These are phyloP conservation scores for Thalassiosira oceanica DNA, from an alignment of 352 stramenopile species.

Conservation along the genomic window DNA sequence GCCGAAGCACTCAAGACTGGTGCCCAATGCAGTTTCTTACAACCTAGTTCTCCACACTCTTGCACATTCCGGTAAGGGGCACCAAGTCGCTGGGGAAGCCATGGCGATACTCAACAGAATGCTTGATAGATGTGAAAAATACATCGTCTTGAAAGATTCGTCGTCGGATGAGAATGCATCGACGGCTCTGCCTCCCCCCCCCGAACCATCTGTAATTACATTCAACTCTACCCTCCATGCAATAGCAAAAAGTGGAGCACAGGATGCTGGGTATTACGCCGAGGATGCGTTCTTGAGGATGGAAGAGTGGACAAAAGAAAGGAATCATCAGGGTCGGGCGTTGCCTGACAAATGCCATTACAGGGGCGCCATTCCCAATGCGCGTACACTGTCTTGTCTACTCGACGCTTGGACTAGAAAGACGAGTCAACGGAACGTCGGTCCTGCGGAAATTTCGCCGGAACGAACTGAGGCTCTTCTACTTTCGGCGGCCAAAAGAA, in stretches of 20 bases:
- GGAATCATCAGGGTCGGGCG: not conserved
- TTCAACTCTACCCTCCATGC: slow-evolving; percentile 43
- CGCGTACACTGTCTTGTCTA: slow-evolving; percentile 30
- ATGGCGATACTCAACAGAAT: slow-evolving; percentile 30
- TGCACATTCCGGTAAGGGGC: slow-evolving; percentile 25
- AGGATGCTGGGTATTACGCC: slow-evolving; percentile 22
- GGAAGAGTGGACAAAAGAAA: slow-evolving; percentile 26
- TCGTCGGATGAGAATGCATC: not conserved
- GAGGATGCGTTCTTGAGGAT: slow-evolving; percentile 28
- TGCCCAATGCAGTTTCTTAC: slow-evolving; percentile 43
- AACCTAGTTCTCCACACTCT: slow-evolving; percentile 36
- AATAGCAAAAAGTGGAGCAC: slow-evolving; percentile 32
- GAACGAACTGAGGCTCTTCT: slow-evolving; percentile 34
- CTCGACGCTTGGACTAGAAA: slow-evolving; percentile 34
- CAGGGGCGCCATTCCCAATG: slow-evolving; percentile 24
- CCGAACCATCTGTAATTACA: slow-evolving; percentile 38
- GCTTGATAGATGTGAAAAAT: slow-evolving; percentile 32
- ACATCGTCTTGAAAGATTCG: slow-evolving; percentile 6
- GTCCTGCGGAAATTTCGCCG: slow-evolving; percentile 15
- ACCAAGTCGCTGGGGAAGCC: slow-evolving; percentile 6
- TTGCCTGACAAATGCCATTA: slow-evolving; percentile 10
- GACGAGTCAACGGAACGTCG: not conserved
- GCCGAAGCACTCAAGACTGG: slow-evolving; percentile 20
- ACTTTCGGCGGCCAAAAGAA: slow-evolving; percentile 13
- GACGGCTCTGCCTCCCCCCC: slow-evolving; percentile 9